A percentile compares a stretch with the other conserved stretches of the same genome.
phyloP scores from a whole-genome alignment of 2,329 filamentous ascomycete genomes.

The Penicillium sp. region DNA sequence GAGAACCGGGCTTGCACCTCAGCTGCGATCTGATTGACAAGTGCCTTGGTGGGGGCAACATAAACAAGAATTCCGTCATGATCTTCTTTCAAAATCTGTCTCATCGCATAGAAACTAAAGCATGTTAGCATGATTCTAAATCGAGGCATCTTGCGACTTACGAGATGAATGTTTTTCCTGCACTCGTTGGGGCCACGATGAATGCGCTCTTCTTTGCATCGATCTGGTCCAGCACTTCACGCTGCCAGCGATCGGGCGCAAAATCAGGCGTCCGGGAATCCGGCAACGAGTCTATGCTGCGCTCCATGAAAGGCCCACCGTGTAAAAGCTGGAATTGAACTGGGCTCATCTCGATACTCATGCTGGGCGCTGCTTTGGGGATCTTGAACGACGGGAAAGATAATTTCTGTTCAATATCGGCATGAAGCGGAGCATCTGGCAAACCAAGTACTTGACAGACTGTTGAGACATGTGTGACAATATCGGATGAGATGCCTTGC shows the following conservation, averaged over 20 bases:
- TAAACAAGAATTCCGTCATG: slow-evolving; percentile 73
- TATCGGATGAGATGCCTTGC: slow-evolving; percentile 43
- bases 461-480: slow-evolving; percentile 34
- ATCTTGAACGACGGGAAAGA: slow-evolving; percentile 24
- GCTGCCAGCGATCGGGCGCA: slow-evolving; percentile 73
- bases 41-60: slow-evolving; percentile 75
- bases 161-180: slow-evolving; percentile 77
- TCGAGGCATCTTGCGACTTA: slow-evolving; percentile 12
- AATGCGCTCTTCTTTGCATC: slow-evolving; percentile 68
- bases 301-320: slow-evolving; percentile 71
- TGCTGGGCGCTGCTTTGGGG: slow-evolving; percentile 6
- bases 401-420: slow-evolving; percentile 8
- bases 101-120: slow-evolving; percentile 72
- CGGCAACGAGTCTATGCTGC: slow-evolving; percentile 65
- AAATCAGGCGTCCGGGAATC: slow-evolving; percentile 67
- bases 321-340: slow-evolving; percentile 65
- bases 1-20: slow-evolving; percentile 72
- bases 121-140: background rate
- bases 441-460: slow-evolving; percentile 34
- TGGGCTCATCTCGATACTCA: slow-evolving; percentile 42
- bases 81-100: slow-evolving; percentile 65
- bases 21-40: slow-evolving; percentile 80
- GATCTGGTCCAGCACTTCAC: slow-evolving; percentile 68
- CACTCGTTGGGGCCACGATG: slow-evolving; percentile 73
- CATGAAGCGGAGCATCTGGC: slow-evolving; percentile 18